Percentiles rank a stretch among this genome's conserved stretches.
Evolutionary conservation across 306 rosid species (phyloP).

Genomic region (Citrullus mucosospermus): DNA sequence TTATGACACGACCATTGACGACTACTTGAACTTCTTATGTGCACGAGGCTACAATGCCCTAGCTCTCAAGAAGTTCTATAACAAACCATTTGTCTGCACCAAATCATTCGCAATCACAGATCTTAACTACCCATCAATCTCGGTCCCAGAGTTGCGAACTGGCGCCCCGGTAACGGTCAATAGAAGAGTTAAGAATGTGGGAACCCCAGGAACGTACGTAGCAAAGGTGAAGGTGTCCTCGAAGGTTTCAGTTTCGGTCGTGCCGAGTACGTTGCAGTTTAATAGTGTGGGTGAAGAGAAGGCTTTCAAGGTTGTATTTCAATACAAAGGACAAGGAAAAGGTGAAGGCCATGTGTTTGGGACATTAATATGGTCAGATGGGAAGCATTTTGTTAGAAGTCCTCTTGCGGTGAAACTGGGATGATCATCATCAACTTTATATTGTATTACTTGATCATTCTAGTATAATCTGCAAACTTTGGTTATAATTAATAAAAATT

Average conservation of each 20-base stretch:
- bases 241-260: conserved; percentile 7
- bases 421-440: background rate
- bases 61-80: conserved; percentile 7
- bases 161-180: background rate
- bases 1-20: conserved; percentile 28
- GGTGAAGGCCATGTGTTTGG: conserved; percentile 11
- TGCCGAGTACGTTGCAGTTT: conserved; percentile 23
- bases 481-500: background rate
- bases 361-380: conserved; percentile 27
- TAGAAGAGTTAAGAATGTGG: conserved; percentile 38
- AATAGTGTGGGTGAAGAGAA: conserved; percentile 21
- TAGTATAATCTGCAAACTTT: background rate
- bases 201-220: conserved; percentile 18
- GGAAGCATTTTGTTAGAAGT: conserved; percentile 11
- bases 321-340: background rate
- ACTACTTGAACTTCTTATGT: conserved; percentile 44
- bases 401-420: background rate
- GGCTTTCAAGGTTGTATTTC: conserved; percentile 19
- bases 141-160: background rate
- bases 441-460: background rate
- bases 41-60: conserved; percentile 18
- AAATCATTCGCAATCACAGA: conserved; percentile 11
- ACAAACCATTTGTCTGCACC: conserved; percentile 16
- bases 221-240: conserved; percentile 1
- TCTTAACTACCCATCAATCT: conserved; percentile 43